Percentiles rank a stretch among this genome's conserved stretches.
Conservation (phyloP, 2,329 filamentous ascomycete species). For the Clonostachys sp. region DNA sequence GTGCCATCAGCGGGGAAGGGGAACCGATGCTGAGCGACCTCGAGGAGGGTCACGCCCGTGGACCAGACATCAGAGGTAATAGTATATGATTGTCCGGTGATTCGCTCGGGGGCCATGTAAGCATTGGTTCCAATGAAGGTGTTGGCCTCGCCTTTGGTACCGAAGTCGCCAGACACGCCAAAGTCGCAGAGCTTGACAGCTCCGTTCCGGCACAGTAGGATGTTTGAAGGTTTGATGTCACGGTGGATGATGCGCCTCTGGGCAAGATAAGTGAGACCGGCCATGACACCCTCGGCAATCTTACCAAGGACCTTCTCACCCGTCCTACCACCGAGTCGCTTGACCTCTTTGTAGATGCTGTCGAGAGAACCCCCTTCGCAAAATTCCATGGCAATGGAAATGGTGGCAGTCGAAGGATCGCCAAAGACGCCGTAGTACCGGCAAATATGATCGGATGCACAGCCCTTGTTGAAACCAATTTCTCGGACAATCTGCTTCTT, state of each 20-base stretch:
- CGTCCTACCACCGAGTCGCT: constrained; percentile 87
- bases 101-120: constrained; percentile 98
- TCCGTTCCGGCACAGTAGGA: constrained; percentile 84
- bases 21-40: constrained; percentile 98
- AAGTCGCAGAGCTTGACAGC: constrained; percentile 99
- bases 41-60: constrained; percentile 91
- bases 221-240: constrained; percentile 98
- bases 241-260: constrained; percentile 96
- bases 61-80: constrained; percentile 99
- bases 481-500: constrained; percentile 98
- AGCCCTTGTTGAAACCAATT: constrained; percentile 96
- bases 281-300: constrained; percentile 90
- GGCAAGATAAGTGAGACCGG: constrained; percentile 91
- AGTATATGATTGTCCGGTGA: constrained; percentile 95
- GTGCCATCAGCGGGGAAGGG: constrained; percentile 96
- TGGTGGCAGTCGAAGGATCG: constrained; percentile 91
- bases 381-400: constrained; percentile 98
- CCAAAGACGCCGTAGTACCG: constrained; percentile 96
- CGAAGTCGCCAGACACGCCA: constrained; percentile 94
- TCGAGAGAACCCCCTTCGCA: constrained; percentile 95
- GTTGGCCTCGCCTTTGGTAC: constrained; percentile 96
- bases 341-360: constrained; percentile 96
- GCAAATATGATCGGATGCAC: constrained; percentile 93
- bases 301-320: constrained; percentile 97
- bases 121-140: constrained; percentile 99